These are phyloP conservation scores for Penicillium cataractarum DNA, from an alignment of 495 filamentous ascomycete genomes.

Conservation along the genomic window DNA sequence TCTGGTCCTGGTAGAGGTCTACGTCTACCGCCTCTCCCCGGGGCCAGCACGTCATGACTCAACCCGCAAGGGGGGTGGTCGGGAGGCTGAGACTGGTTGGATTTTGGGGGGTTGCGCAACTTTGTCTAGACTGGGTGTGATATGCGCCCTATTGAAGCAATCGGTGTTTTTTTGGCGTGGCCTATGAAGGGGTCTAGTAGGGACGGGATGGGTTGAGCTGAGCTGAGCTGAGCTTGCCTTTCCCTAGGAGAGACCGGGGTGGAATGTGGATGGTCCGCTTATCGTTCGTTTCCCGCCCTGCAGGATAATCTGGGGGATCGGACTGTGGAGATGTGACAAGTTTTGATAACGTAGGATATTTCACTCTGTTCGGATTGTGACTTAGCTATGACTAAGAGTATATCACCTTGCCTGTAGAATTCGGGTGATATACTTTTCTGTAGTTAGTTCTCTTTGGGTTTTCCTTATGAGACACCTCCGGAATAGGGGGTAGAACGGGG, in stretches of 20 bases:
- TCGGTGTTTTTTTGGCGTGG: not conserved
- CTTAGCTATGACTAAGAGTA: constrained; percentile 7
- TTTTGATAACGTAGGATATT: constrained; percentile 10
- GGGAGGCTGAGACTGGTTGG: not conserved
- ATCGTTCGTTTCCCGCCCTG: constrained; percentile 2
- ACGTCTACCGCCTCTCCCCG: not conserved
- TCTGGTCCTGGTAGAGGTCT: not conserved
- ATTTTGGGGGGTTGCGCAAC: not conserved
- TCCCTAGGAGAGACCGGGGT: not conserved
- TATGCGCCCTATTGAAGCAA: not conserved
- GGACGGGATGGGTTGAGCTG: not conserved
- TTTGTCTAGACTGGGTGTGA: not conserved
- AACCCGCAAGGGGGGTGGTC: not conserved
- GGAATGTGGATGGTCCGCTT: not conserved
- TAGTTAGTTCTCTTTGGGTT: not conserved
- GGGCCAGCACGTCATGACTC: constrained; percentile 12
- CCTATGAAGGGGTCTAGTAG: not conserved
- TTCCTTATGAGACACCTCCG: not conserved
- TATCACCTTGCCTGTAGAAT: not conserved
- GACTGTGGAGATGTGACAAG: constrained; percentile 3
- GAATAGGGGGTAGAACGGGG: not conserved
- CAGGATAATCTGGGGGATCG: constrained; percentile 5
- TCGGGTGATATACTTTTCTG: not conserved
- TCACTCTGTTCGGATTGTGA: not conserved
- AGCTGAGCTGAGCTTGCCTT: constrained; percentile 3